These are phyloP conservation scores for Sonneratia alba DNA, from an alignment of 345 rosid species.

Conservation along the genomic window DNA sequence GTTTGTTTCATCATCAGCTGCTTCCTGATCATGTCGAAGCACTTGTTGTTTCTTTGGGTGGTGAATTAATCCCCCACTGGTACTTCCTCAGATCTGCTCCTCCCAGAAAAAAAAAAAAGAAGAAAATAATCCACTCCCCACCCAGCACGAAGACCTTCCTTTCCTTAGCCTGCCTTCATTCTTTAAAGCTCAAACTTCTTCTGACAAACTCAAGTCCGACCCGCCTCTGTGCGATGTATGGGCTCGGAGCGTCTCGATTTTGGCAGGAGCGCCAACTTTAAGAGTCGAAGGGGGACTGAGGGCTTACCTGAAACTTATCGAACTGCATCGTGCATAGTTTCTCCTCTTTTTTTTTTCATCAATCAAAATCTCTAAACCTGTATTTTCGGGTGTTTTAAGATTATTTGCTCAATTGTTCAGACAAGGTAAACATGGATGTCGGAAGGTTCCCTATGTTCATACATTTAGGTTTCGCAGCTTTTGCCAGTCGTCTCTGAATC, in stretches of 20 bases:
- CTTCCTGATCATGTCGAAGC: background rate
- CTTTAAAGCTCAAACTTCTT: background rate
- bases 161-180: background rate
- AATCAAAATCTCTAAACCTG: background rate
- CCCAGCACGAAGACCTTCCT: background rate
- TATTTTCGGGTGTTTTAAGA: background rate
- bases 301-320: no score
- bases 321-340: no score
- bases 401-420: background rate
- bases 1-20: no score
- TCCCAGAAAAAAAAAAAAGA: background rate
- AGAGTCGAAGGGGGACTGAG: no score
- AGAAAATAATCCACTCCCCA: background rate
- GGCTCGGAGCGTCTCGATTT: no score
- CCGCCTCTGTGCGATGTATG: no score
- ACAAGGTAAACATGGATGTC: background rate
- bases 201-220: no score
- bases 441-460: background rate
- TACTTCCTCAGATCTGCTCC: background rate
- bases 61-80: background rate
- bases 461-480: constrained; percentile 2
- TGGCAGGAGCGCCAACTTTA: no score
- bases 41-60: background rate
- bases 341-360: background rate
- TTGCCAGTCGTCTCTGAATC: background rate